A percentile compares a stretch with the other conserved stretches of the same genome.
Conservation (phyloP, 176 grass and related monocot genomes). For the Musa troglodytarum region DNA sequence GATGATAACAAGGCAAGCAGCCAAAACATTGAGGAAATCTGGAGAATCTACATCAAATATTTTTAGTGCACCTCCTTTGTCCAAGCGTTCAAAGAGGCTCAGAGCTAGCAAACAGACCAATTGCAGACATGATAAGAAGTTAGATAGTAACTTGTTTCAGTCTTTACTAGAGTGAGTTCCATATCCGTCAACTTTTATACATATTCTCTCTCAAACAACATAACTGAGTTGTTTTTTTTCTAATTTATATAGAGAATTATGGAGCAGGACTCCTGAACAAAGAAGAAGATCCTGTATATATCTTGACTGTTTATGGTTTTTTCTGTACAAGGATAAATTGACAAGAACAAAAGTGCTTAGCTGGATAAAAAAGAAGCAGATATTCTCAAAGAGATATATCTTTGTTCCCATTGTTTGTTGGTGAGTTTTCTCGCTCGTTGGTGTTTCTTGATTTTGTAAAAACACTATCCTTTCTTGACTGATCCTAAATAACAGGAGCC, state of each 20-base stretch:
- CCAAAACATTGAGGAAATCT: slow-evolving; percentile 7
- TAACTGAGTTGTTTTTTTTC: slow-evolving; percentile 8
- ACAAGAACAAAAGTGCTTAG: slow-evolving; percentile 59
- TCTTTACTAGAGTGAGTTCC: slow-evolving; percentile 71
- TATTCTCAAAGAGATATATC: slow-evolving; percentile 74
- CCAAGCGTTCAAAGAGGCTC: slow-evolving; percentile 27
- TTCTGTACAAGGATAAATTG: slow-evolving; percentile 35
- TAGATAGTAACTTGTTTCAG: slow-evolving; percentile 64
- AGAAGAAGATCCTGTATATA: slow-evolving; percentile 59
- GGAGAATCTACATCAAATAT: slow-evolving; percentile 14
- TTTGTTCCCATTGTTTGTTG: slow-evolving; percentile 86
- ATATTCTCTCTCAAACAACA: neutral
- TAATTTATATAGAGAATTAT: slow-evolving; percentile 45
- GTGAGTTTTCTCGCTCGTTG: slow-evolving; percentile 30
- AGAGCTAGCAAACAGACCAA: slow-evolving; percentile 30
- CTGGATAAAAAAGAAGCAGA: slow-evolving; percentile 70
- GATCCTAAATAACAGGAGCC: slow-evolving; percentile 37
- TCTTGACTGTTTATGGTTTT: slow-evolving; percentile 94
- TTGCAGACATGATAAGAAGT: slow-evolving; percentile 37
- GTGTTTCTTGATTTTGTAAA: slow-evolving; percentile 8
- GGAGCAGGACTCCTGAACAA: slow-evolving; percentile 61
- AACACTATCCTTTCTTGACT: neutral
- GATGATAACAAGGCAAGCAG: slow-evolving; percentile 29
- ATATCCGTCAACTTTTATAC: neutral
- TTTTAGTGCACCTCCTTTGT: slow-evolving; percentile 28